These are phyloP conservation scores for Hypoxylon sp. DNA, from an alignment of 2,329 filamentous ascomycete genomes.

Conservation along the genomic window DNA sequence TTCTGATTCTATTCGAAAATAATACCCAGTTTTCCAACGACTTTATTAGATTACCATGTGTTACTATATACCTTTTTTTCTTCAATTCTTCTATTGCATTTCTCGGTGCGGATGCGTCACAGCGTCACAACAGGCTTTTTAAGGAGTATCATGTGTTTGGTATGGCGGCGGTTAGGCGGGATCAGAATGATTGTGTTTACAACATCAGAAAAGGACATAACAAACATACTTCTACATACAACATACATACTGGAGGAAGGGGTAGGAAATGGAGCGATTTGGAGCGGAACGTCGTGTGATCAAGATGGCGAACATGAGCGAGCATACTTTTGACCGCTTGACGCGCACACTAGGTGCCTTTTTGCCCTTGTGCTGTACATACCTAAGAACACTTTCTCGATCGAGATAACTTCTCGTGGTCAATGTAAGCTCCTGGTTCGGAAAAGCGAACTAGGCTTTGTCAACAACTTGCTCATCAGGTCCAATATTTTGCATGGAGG, in stretches of 20 bases:
- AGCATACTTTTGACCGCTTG: slow-evolving; percentile 36
- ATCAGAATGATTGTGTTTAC: slow-evolving; percentile 45
- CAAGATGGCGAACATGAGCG: slow-evolving; percentile 38
- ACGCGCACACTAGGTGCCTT: slow-evolving; percentile 30
- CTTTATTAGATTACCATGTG: slow-evolving; percentile 44
- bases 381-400: slow-evolving; percentile 37
- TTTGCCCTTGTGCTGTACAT: slow-evolving; percentile 45
- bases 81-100: slow-evolving; percentile 37
- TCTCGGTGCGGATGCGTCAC: slow-evolving; percentile 40
- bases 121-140: slow-evolving; percentile 30
- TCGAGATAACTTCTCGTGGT: slow-evolving; percentile 34
- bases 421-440: slow-evolving; percentile 37
- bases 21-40: slow-evolving; percentile 43
- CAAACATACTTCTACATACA: slow-evolving; percentile 27
- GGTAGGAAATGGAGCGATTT: slow-evolving; percentile 41
- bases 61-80: slow-evolving; percentile 50
- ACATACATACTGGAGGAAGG: slow-evolving; percentile 38
- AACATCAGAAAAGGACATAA: slow-evolving; percentile 44
- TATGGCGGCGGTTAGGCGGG: slow-evolving; percentile 33
- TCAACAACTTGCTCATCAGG: slow-evolving; percentile 25
- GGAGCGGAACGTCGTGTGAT: slow-evolving; percentile 44
- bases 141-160: slow-evolving; percentile 36
- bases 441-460: slow-evolving; percentile 31
- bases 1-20: slow-evolving; percentile 42
- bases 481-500: slow-evolving; percentile 23